These are phyloP conservation scores for Cochlearia excelsa DNA, from an alignment of 345 rosid genomes.

Conservation along the genomic window DNA sequence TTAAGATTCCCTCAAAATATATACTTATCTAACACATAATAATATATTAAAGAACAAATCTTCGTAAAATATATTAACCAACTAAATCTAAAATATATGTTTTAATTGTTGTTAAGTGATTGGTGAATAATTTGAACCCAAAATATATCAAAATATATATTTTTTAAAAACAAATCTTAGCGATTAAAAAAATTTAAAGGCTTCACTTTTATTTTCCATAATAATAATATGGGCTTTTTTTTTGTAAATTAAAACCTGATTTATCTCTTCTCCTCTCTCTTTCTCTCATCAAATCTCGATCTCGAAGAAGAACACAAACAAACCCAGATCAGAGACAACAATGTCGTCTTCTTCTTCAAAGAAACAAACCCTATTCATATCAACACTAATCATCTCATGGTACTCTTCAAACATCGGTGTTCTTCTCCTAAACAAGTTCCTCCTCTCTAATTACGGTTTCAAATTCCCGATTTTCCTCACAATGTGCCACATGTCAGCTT, in stretches of 20 bases:
- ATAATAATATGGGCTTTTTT: slow-evolving; percentile 7
- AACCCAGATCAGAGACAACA: slow-evolving; percentile 27
- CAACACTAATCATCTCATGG: slow-evolving; percentile 62
- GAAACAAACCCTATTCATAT: slow-evolving; percentile 55
- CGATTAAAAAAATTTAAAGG: not conserved
- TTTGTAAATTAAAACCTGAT: slow-evolving; percentile 29
- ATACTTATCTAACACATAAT: too few species aligned
- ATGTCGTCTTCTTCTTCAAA: slow-evolving; percentile 32
- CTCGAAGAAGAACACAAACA: slow-evolving; percentile 6
- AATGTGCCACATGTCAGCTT: slow-evolving; percentile 95
- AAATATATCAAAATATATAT: too few species aligned
- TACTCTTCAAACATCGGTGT: slow-evolving; percentile 93
- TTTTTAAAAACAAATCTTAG: too few species aligned
- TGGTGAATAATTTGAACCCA: too few species aligned
- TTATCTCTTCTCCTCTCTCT: slow-evolving; percentile 21
- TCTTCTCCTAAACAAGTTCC: slow-evolving; percentile 81
- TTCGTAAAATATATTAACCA: too few species aligned
- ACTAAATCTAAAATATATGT: too few species aligned
- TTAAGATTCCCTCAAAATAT: too few species aligned
- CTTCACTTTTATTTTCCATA: not conserved
- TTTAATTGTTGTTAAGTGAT: too few species aligned
- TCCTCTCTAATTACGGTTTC: slow-evolving; percentile 93
- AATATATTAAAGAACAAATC: too few species aligned
- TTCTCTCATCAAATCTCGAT: slow-evolving; percentile 32
- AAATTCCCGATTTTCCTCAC: slow-evolving; percentile 89